Conservation (phyloP, 2,329 filamentous ascomycete species). For the Rhinocladiella similis region DNA sequence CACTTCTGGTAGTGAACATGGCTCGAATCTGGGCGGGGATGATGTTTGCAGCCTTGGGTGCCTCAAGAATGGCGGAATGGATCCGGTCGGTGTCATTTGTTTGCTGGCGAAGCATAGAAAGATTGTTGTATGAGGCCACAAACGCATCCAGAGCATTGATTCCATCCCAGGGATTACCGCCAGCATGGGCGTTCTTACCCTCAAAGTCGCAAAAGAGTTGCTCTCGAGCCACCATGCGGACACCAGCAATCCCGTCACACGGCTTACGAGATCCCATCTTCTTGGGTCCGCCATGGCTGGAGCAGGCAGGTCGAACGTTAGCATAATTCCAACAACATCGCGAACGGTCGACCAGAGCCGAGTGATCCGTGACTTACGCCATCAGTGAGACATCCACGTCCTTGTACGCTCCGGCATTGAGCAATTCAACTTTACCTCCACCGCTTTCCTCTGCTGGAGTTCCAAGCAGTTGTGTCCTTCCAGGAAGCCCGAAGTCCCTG, state of each 20-base stretch:
- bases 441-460: constrained; percentile 42
- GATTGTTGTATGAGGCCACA: constrained; percentile 46
- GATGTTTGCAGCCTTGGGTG: constrained; percentile 56
- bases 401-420: constrained; percentile 46
- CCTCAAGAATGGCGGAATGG: constrained; percentile 56
- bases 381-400: constrained; percentile 46
- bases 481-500: constrained; percentile 25
- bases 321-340: too few relatives aligned
- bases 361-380: constrained; percentile 36
- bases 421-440: constrained; percentile 43
- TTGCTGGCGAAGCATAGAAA: constrained; percentile 58
- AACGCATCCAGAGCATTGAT: constrained; percentile 61
- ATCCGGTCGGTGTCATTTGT: constrained; percentile 54
- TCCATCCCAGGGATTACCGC: constrained; percentile 59
- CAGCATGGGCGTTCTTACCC: constrained; percentile 59
- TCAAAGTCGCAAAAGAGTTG: constrained; percentile 41
- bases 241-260: constrained; percentile 12
- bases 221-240: constrained; percentile 35
- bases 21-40: constrained; percentile 54
- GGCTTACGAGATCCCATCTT: constrained; percentile 6
- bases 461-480: constrained; percentile 38
- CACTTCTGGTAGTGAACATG: constrained; percentile 48
- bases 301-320: too few relatives aligned
- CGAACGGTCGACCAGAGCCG: constrained; percentile 11
- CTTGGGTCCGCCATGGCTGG: neutral